Conservation (phyloP, 441 rosid genomes). For the Dalechampia spathulata region DNA sequence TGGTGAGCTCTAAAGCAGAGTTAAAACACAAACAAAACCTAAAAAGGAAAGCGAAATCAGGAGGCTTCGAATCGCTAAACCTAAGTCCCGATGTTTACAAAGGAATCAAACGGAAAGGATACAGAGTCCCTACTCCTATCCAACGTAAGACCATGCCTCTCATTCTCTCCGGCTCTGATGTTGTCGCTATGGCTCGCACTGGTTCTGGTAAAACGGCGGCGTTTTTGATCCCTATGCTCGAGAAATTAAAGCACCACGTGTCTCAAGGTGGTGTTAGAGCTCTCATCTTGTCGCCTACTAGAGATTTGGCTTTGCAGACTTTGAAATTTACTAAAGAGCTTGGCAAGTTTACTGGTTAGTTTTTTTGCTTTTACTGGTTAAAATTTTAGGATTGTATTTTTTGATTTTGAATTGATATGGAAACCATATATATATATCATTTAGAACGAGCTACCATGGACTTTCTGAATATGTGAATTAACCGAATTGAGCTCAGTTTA, state of each 20-base stretch:
- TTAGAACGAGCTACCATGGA: no score
- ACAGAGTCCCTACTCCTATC: conserved; percentile 89
- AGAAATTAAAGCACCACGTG: conserved; percentile 65
- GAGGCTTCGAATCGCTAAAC: conserved; percentile 89
- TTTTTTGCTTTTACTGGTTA: background rate
- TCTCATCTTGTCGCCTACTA: conserved; percentile 80
- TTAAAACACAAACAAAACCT: conserved; percentile 55
- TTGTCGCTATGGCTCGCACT: conserved; percentile 97
- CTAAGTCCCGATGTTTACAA: conserved; percentile 58
- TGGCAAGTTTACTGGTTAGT: conserved; percentile 70
- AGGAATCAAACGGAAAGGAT: conserved; percentile 82
- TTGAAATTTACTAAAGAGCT: conserved; percentile 79
- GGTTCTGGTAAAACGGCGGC: conserved; percentile 98
- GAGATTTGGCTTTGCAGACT: conserved; percentile 57
- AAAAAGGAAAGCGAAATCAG: conserved; percentile 83
- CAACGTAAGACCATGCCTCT: conserved; percentile 97
- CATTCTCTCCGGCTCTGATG: conserved; percentile 78
- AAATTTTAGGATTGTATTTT: no score
- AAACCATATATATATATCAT: no score
- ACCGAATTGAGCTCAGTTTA: no score
- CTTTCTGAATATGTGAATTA: no score
- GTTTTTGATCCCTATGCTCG: conserved; percentile 84
- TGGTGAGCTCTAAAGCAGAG: conserved; percentile 77
- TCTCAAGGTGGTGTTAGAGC: conserved; percentile 81
- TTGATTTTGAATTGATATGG: background rate